Base-by-base conservation (phyloP, 2,329 filamentous ascomycete genomes). In the Fusarium azukiicola region DNA sequence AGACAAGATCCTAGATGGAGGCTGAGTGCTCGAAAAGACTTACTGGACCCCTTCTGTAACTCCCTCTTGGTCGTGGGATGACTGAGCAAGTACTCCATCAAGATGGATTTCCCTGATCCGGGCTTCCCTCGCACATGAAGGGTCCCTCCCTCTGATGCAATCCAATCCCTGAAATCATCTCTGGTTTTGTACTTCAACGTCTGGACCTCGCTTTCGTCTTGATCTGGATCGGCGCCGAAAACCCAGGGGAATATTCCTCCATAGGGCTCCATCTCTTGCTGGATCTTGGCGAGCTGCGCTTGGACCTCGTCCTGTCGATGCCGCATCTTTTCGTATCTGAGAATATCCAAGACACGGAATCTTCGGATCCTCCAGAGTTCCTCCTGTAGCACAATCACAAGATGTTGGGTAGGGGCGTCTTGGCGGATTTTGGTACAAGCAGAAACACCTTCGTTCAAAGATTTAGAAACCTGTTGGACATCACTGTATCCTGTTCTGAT, bases 81-180 rank as follows among this genome's bases (percentile, higher is more conserved):
- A 23, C 56, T 61, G 56, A 40, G 40, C 56, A 61, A 61, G 56
- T 61, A 42, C 36, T 61, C 36, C 56, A 61, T 61, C 8, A 61
- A 23, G 56, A 61, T 40, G 5, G 56, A 17, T 14, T 61, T 61
- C 5, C 56, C 56, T 17, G 56, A 61, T 11, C 21, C 56, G 14
- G 56, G 56, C 36, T 40, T 40, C 13, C 56, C 56, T 5, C 36
- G 21, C 13, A 61, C 16, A 14, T 23, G 17, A 17, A 61, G 23
- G 6, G 56, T 61, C 3, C 56, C 56, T 6, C 36, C 56, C 9
- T 61, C 21, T n/a, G 56, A 61, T 16, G 36, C 21, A 40, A 61
- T 21, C 56, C 56, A 61, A 10, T 61, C 56, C 3, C 21, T 21
- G 38, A 40, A 61, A 61, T 40, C 36, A 61, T 61, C 21, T 61